A percentile compares a stretch with the other conserved stretches of the same genome.
Evolutionary conservation across 441 rosid species (phyloP).

Genomic region (Iberis amara): DNA sequence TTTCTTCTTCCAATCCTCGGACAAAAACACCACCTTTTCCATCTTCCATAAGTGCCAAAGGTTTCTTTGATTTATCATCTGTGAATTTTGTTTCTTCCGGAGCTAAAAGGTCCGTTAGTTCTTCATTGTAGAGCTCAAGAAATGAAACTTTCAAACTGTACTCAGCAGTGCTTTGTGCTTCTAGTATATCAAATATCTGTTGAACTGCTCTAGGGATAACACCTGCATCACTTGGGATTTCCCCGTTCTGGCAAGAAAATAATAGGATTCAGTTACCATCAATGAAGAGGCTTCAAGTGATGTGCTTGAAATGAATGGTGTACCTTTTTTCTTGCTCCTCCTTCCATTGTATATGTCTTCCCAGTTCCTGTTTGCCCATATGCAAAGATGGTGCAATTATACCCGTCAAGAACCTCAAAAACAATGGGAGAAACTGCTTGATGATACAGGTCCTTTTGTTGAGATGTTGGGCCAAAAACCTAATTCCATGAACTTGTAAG

Average conservation of each 20-base stretch:
- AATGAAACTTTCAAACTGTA: conserved; percentile 97
- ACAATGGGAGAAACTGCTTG: conserved; percentile 88
- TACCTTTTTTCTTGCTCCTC: conserved; percentile 93
- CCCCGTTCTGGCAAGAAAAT: conserved; percentile 71
- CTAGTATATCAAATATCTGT: conserved; percentile 87
- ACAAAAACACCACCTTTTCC: conserved; percentile 99
- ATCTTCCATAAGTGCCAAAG: conserved; percentile 99
- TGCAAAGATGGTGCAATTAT: conserved; percentile 96
- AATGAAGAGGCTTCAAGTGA: background rate
- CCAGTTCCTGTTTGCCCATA: conserved; percentile 99
- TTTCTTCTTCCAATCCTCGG: conserved; percentile 94
- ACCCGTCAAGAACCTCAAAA: conserved; percentile 92
- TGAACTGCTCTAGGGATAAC: conserved; percentile 95
- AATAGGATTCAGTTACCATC: conserved; percentile 18
- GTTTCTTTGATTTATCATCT: conserved; percentile 93
- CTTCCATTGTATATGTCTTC: conserved; percentile 98
- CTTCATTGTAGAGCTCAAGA: conserved; percentile 95
- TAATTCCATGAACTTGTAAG: conserved; percentile 29
- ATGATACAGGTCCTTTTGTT: conserved; percentile 77
- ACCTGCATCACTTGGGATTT: conserved; percentile 94
- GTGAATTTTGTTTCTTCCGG: conserved; percentile 75
- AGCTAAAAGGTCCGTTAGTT: conserved; percentile 93
- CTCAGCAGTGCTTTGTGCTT: conserved; percentile 92
- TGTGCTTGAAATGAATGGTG: conserved; percentile 1
- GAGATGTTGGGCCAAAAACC: conserved; percentile 94